Conservation (phyloP, 495 filamentous ascomycete species). For the Podospora didyma region DNA sequence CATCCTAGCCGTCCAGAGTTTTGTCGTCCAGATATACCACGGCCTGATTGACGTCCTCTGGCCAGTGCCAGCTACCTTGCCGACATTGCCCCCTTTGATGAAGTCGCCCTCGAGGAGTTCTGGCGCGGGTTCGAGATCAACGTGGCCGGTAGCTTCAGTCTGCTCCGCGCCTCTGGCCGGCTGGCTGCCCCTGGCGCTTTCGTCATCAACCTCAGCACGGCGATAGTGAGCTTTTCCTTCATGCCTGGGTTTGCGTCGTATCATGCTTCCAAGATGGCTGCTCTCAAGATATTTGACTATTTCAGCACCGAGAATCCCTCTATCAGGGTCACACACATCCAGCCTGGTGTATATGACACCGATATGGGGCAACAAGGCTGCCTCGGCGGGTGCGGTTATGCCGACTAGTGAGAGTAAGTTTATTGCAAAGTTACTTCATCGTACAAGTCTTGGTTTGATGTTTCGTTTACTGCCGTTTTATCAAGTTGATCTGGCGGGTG, state of each 20-base stretch:
- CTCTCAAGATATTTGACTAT: conserved; percentile 13
- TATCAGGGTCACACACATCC: conserved; percentile 10
- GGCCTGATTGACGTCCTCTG: conserved; percentile 18
- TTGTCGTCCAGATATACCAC: background rate
- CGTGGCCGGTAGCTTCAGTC: conserved; percentile 5
- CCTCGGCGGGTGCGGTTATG: background rate
- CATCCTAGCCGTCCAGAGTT: conserved; percentile 8
- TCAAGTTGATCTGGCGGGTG: conserved; percentile 36
- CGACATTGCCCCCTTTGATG: background rate
- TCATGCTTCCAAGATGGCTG: conserved; percentile 13
- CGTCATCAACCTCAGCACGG: conserved; percentile 11
- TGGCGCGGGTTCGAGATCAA: conserved; percentile 13
- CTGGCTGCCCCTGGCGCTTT: conserved; percentile 1
- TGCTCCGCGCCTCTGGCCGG: conserved; percentile 5
- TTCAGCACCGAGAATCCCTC: conserved; percentile 6
- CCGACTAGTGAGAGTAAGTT: conserved; percentile 33
- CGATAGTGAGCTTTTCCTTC: conserved; percentile 4
- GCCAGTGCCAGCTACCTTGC: conserved; percentile 14
- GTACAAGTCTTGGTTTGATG: no score
- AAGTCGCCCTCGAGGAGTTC: conserved; percentile 4
- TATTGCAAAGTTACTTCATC: background rate
- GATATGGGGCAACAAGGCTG: conserved; percentile 9
- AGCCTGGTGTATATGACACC: conserved; percentile 11
- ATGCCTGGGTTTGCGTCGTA: conserved; percentile 10
- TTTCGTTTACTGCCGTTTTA: background rate